These are phyloP conservation scores for Talaromyces pinophilus DNA, from an alignment of 2,329 filamentous ascomycete species.

Conservation along the genomic window DNA sequence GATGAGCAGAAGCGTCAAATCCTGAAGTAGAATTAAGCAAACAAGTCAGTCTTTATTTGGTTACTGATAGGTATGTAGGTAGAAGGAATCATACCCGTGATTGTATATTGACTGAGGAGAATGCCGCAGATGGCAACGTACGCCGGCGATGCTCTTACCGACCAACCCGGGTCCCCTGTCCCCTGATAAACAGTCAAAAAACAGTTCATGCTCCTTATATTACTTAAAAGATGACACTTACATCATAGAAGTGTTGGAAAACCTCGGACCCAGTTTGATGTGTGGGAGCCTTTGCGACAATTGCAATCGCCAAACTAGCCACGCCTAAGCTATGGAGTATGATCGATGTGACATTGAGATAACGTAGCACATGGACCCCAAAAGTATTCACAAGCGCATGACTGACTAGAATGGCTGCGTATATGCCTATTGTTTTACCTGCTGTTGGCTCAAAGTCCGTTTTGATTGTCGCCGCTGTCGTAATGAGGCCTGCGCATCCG, in stretches of 20 bases:
- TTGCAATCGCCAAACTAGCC: conserved; percentile 18
- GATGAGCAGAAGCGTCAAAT: conserved; percentile 20
- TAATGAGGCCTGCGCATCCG: conserved; percentile 15
- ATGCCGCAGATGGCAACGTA: conserved; percentile 22
- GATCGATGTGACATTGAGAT: conserved; percentile 19
- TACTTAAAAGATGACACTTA: not conserved
- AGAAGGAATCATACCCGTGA: conserved; percentile 14
- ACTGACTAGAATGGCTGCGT: conserved; percentile 21
- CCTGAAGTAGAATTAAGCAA: not conserved
- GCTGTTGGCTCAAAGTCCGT: conserved; percentile 10
- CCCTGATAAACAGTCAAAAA: conserved; percentile 11
- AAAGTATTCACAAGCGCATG: conserved; percentile 20
- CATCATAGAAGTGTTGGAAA: conserved; percentile 22
- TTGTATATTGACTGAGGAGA: conserved; percentile 22
- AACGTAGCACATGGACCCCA: conserved; percentile 16
- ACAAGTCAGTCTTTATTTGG: not conserved
- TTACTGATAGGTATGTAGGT: not conserved
- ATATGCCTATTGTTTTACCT: conserved; percentile 17
- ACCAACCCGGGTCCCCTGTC: conserved; percentile 18
- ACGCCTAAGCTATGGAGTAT: conserved; percentile 20
- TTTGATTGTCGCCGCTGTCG: conserved; percentile 19
- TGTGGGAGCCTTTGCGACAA: conserved; percentile 18
- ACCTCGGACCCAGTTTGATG: conserved; percentile 16
- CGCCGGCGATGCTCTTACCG: conserved; percentile 13
- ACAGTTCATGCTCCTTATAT: not conserved